Evolutionary conservation across 352 stramenopile species (phyloP), one percentile per base, ranked within the genome.

Genomic region (Pythium biforme): DNA sequence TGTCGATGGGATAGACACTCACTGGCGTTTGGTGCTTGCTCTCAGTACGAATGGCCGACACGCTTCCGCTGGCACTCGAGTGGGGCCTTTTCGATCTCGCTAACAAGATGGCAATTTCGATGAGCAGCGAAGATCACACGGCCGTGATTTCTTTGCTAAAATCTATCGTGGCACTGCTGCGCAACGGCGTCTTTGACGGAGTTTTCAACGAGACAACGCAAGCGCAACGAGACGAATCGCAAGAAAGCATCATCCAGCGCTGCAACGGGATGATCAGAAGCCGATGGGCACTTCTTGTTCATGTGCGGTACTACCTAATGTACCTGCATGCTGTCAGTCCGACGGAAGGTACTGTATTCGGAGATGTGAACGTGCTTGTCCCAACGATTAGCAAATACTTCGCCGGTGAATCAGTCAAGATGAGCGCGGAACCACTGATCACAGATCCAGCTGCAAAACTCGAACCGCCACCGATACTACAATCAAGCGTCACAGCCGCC

Each of bases 121-220:
- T 94, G 84, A 94, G 73, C 64, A 94, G 84, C 33, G 84, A 94
- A 80, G 84, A 94, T 59, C 84, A 94, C 56, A 62, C 59, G 0
- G 81, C 83, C 2, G 80, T 84, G 1, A 62, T 90, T 9, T 75
- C 75, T 5, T 66, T 93, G 5, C 70, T 93, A 22, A 73, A 69
- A 4, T 89, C 81, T 8, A 47, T 91, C 9, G 80, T 88, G 0
- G 50, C 72, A 33, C 29, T 91, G 22, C 59, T 91, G 1, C 57
- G 63, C 15, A 88, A 85, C 34, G 80, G 81, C 4, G 67, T 88
- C 15, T 93, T 93, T 54, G 64, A 75, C 14, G 77, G 77, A 22
- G 74, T 69, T 23, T 57, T 88, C 14, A 39, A 59, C 9, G 50
- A 67, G 14, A 57, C 25, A 19, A 62, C 45, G 25, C 60, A 49